Conservation (phyloP, 164 flowering plant species). For the Malania oleifera region DNA sequence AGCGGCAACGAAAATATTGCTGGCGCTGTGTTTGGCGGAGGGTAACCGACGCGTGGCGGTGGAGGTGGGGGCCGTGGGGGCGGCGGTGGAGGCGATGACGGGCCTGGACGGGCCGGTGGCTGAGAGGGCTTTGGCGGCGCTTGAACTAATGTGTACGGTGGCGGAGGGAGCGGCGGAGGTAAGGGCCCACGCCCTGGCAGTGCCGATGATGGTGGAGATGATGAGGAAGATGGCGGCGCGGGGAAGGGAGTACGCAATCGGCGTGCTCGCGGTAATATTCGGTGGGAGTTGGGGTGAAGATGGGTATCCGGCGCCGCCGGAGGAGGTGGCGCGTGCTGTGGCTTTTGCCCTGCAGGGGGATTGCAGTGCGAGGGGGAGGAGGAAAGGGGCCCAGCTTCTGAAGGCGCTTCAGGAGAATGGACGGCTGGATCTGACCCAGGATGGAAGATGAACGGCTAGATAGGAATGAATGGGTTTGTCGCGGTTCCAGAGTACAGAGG, state of each 20-base stretch:
- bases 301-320: constrained; percentile 47
- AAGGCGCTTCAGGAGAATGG: constrained; percentile 51
- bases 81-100: constrained; percentile 47
- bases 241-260: constrained; percentile 67
- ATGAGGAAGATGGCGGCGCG: constrained; percentile 61
- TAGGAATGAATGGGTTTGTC: not conserved
- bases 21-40: constrained; percentile 73
- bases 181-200: constrained; percentile 71
- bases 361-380: constrained; percentile 67
- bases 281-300: constrained; percentile 21
- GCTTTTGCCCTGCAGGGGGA: constrained; percentile 70
- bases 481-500: no score
- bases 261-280: constrained; percentile 59
- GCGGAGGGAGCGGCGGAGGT: constrained; percentile 74
- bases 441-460: not conserved
- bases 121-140: constrained; percentile 78
- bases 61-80: constrained; percentile 42
- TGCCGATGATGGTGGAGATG: constrained; percentile 76
- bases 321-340: constrained; percentile 79
- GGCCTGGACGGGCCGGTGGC: constrained; percentile 61
- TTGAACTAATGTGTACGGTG: constrained; percentile 79
- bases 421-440: constrained; percentile 30
- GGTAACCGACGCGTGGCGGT: constrained; percentile 73
- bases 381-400: constrained; percentile 73
- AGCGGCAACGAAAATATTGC: constrained; percentile 58